phyloP scores from a whole-genome alignment of 2,329 filamentous ascomycete species.

The Diaporthe citri region DNA sequence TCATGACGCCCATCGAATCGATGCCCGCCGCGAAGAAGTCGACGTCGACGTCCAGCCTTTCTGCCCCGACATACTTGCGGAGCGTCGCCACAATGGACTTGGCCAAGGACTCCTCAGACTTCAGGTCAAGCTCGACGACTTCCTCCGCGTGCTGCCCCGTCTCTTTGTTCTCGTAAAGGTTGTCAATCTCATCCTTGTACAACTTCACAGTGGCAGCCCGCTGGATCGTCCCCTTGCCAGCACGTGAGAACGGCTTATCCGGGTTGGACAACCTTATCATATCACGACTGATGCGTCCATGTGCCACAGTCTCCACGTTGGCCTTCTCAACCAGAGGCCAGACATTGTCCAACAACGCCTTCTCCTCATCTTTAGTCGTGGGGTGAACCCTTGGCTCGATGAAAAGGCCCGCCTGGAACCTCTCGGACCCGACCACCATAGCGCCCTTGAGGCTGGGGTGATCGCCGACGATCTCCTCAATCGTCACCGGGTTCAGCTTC shows the following conservation, averaged over 20 bases:
- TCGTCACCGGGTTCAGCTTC: constrained; percentile 62
- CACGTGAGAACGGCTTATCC: constrained; percentile 57
- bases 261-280: constrained; percentile 55
- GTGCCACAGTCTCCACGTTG: constrained; percentile 58
- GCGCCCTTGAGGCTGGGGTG: constrained; percentile 57
- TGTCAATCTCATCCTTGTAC: constrained; percentile 59
- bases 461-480: constrained; percentile 55
- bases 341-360: constrained; percentile 55
- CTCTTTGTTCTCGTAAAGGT: constrained; percentile 52
- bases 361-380: constrained; percentile 43
- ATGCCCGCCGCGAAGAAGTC: constrained; percentile 56
- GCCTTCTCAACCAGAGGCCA: constrained; percentile 58
- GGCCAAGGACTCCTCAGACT: constrained; percentile 43
- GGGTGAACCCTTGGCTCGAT: constrained; percentile 57
- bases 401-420: constrained; percentile 61
- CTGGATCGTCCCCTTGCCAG: constrained; percentile 61
- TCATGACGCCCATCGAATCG: constrained; percentile 56
- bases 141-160: constrained; percentile 31
- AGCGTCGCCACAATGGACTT: constrained; percentile 45
- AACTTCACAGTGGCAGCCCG: constrained; percentile 53
- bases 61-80: constrained; percentile 39
- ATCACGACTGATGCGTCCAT: constrained; percentile 58
- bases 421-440: constrained; percentile 59
- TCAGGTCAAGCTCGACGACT: constrained; percentile 42
- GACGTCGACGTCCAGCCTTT: constrained; percentile 43